Base-by-base conservation (phyloP, 2,329 filamentous ascomycete genomes). In the Xylariaceae sp. region DNA sequence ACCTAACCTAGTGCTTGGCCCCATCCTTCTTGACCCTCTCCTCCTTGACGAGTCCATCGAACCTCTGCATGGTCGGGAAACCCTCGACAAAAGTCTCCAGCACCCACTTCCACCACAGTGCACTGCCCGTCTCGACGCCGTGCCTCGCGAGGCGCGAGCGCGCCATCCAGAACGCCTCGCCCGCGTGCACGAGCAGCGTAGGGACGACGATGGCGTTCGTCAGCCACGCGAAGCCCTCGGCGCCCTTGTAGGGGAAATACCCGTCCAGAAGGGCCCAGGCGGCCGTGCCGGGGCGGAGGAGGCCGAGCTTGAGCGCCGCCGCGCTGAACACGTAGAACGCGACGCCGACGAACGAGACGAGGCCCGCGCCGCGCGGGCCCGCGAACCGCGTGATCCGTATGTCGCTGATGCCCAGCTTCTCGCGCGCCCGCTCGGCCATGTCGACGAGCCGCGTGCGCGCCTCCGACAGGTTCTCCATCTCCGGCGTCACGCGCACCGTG, bases 371-470 rank as follows among this genome's bases (percentile, higher is more conserved):
- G 4, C 54, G 44, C 0, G 73, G 71, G 0, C 57, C 46, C 7
- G 55, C 46, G 52, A 68, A 80, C 28, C 48, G 43, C 5, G 55
- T 57, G 45, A 76, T 54, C 38, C 55, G 57, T 26, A 70, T 53
- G 54, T 67, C 52, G 68, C 74, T 52, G 54, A 83, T 69, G 12
- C 75, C 78, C 9, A 94, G 74, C 1, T 64, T 72, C 21, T 65
- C 51, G 23, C 83, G 71, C 50, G 75, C 56, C 56, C 60, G 56
- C 67, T 78, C 48, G 62, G 75, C 60, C 78, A 96, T 85, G 36
- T 80, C 77, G 34, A 94, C 78, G 28, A 90, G 68, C 36, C 85
- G 76, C 32, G 73, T 67, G 37, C 87, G 79, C 8, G 81, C 74
- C 42, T 94, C 85, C 24, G 68, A 63, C 61, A 80, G 80, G 24